phyloP scores from a whole-genome alignment of 495 filamentous ascomycete genomes.

The Aspergillus diversus region DNA sequence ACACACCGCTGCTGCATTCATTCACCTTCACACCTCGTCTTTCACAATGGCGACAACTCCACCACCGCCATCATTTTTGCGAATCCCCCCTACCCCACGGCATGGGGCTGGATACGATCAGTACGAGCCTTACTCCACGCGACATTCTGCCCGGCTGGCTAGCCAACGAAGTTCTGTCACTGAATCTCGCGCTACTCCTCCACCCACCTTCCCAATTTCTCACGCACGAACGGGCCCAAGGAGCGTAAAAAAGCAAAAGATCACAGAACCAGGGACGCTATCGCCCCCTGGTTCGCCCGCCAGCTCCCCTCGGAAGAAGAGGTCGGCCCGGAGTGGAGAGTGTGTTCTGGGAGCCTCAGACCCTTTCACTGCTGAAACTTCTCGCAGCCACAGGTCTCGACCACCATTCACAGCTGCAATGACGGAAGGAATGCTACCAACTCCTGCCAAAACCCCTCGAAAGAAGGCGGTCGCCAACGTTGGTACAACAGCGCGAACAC shows the following conservation, averaged over 20 bases:
- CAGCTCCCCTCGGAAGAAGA: slow-evolving; percentile 58
- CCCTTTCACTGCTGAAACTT: slow-evolving; percentile 25
- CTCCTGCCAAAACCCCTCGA: slow-evolving; percentile 86
- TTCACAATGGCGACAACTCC: slow-evolving; percentile 66
- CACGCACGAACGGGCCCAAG: slow-evolving; percentile 18
- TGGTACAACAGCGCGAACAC: slow-evolving; percentile 68
- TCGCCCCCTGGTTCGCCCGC: slow-evolving; percentile 45
- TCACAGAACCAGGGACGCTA: slow-evolving; percentile 23
- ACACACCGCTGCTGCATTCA: slow-evolving; percentile 5
- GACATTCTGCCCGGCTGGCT: slow-evolving; percentile 52
- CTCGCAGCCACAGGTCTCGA: slow-evolving; percentile 20
- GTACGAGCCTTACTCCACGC: slow-evolving; percentile 68
- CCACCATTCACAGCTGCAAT: slow-evolving; percentile 32
- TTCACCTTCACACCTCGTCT: slow-evolving; percentile 1
- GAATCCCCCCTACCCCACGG: slow-evolving; percentile 73
- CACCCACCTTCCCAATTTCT: slow-evolving; percentile 33
- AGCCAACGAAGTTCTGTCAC: slow-evolving; percentile 37
- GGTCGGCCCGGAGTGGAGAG: slow-evolving; percentile 19
- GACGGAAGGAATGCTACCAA: slow-evolving; percentile 69
- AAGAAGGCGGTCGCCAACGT: slow-evolving; percentile 63
- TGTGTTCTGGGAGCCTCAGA: slow-evolving; percentile 24
- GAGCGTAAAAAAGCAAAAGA: slow-evolving; percentile 28
- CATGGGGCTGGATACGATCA: slow-evolving; percentile 69
- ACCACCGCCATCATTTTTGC: slow-evolving; percentile 60
- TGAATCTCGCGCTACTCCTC: slow-evolving; percentile 42